Conservation (phyloP, 2,329 filamentous ascomycete species). For the Ceratocystis alfenasii region DNA sequence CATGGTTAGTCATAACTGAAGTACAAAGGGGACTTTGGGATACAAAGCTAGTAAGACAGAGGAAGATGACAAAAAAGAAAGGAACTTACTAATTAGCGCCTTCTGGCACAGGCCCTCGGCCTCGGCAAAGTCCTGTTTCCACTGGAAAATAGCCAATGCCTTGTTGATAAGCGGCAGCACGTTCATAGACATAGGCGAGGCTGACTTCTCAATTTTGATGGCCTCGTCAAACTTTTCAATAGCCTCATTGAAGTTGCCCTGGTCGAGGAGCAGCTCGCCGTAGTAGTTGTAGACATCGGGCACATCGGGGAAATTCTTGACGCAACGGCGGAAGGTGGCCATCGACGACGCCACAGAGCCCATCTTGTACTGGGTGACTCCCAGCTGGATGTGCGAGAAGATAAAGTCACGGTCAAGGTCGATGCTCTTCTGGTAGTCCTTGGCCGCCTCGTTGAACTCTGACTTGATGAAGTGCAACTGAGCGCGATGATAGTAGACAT, state of each 20-base stretch:
- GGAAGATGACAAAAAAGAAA: neutral
- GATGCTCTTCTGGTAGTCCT: constrained; percentile 99
- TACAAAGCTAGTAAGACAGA: neutral
- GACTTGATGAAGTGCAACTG: constrained; percentile 96
- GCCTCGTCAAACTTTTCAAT: constrained; percentile 97
- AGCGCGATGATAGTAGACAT: constrained; percentile 98
- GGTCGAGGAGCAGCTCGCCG: constrained; percentile 89
- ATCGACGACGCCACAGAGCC: constrained; percentile 94
- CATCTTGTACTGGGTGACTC: constrained; percentile 99
- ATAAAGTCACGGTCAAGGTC: constrained; percentile 93
- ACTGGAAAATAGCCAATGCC: constrained; percentile 90
- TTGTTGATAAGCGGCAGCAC: constrained; percentile 98
- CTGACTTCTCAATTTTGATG: constrained; percentile 96
- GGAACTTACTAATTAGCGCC: constrained; percentile 80
- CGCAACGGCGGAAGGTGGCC: constrained; percentile 92
- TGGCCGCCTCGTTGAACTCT: constrained; percentile 84
- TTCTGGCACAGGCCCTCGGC: constrained; percentile 96
- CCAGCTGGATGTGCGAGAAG: constrained; percentile 98
- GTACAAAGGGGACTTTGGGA: neutral
- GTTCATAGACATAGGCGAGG: constrained; percentile 91
- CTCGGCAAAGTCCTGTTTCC: constrained; percentile 91
- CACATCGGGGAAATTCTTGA: constrained; percentile 96
- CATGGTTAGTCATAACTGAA: constrained; percentile 8
- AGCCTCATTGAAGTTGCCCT: constrained; percentile 88
- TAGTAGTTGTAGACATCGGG: constrained; percentile 99